phyloP scores from a whole-genome alignment of 345 rosid species.

The Euphorbia pulcherrima region DNA sequence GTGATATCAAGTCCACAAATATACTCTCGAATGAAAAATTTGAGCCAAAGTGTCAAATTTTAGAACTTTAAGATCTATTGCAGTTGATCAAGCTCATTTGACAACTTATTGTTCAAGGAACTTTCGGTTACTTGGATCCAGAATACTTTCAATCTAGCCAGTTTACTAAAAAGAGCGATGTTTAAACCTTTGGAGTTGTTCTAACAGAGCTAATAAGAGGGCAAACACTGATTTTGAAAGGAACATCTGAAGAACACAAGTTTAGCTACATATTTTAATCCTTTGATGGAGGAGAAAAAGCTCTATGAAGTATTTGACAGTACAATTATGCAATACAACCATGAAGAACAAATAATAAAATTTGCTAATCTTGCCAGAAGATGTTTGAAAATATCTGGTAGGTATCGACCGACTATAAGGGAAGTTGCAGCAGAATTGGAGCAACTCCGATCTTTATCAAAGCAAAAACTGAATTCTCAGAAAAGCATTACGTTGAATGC shows the following conservation, averaged over 20 bases:
- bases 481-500: not conserved
- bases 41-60: constrained; percentile 3
- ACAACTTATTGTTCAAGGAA: constrained; percentile 2
- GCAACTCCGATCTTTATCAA: not conserved
- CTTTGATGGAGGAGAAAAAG: not conserved
- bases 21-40: not conserved
- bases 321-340: not conserved
- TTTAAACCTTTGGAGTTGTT: constrained; percentile 2
- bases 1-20: constrained; percentile 5
- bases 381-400: not conserved
- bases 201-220: not conserved
- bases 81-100: constrained; percentile 3
- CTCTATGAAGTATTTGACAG: not conserved
- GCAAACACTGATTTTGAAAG: not conserved
- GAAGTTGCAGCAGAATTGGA: not conserved
- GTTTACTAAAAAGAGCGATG: constrained; percentile 5
- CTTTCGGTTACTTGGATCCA: constrained; percentile 7
- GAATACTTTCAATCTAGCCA: constrained; percentile 5
- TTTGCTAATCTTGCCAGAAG: constrained; percentile 3
- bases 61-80: not conserved
- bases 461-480: no score
- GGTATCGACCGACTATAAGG: not conserved
- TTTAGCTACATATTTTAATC: not conserved
- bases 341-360: not conserved
- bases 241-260: not conserved